Evolutionary conservation across 805 yeast species (phyloP).

Genomic region (Komagataella pseudopastoris): DNA sequence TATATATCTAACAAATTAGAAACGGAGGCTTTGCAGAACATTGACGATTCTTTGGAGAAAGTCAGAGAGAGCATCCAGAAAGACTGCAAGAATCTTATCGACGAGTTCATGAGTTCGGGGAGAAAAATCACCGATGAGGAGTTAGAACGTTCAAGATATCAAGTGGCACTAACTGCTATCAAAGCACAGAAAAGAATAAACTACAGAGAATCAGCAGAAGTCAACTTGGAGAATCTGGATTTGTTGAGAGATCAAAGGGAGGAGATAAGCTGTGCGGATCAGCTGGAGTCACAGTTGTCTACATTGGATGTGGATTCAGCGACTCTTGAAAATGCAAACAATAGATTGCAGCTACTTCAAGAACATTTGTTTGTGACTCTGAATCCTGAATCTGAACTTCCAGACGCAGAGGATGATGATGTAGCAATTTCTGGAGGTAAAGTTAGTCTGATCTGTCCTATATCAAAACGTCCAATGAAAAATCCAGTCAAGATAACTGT

Average conservation of each 20-base stretch:
- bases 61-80: background rate
- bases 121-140: background rate
- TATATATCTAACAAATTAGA: background rate
- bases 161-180: background rate
- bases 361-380: constrained; percentile 33
- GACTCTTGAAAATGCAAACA: background rate
- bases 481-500: constrained; percentile 39
- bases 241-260: background rate
- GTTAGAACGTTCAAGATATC: background rate
- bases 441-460: constrained; percentile 56
- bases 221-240: background rate
- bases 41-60: background rate
- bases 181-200: background rate
- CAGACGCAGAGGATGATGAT: constrained; percentile 41
- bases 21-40: background rate
- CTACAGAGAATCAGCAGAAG: background rate
- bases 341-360: constrained; percentile 12
- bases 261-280: background rate
- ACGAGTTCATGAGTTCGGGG: background rate
- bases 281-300: background rate
- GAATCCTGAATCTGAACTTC: constrained; percentile 52
- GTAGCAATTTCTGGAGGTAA: constrained; percentile 57
- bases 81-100: background rate
- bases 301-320: background rate
- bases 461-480: constrained; percentile 36